Conservation (phyloP, 345 rosid species). For the Geranium brycei region DNA sequence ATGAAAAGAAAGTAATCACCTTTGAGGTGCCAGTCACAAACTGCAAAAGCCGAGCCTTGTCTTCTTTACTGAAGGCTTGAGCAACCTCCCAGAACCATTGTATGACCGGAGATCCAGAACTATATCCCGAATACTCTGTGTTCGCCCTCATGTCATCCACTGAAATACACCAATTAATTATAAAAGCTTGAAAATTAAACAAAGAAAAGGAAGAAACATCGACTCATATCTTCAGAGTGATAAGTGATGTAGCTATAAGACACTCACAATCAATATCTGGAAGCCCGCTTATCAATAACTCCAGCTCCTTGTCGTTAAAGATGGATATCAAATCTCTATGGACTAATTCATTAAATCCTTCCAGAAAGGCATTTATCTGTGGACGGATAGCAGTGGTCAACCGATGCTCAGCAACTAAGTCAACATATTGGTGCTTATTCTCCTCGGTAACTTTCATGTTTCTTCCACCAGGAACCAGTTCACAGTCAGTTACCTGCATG, state of each 20-base stretch:
- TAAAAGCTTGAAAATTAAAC: too few species aligned
- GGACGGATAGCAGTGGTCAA: conserved; percentile 96
- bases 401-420: conserved; percentile 79
- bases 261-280: conserved; percentile 90
- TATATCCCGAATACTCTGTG: conserved; percentile 86
- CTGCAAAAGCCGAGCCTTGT: conserved; percentile 87
- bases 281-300: conserved; percentile 85
- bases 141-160: conserved; percentile 94
- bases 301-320: conserved; percentile 88
- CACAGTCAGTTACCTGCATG: conserved; percentile 83
- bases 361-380: conserved; percentile 84
- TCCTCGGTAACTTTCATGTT: conserved; percentile 89
- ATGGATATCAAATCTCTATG: conserved; percentile 66
- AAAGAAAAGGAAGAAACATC: too few species aligned
- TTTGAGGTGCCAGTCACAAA: conserved; percentile 96
- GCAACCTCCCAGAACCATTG: conserved; percentile 99
- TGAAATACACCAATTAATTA: conserved; percentile 15
- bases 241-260: not conserved
- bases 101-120: conserved; percentile 76
- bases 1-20: conserved; percentile 24
- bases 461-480: conserved; percentile 80
- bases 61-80: conserved; percentile 94
- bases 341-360: conserved; percentile 76
- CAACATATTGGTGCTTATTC: conserved; percentile 86
- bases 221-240: not conserved